phyloP scores from a whole-genome alignment of 2,329 filamentous ascomycete species.

The Aureobasidium sp. region DNA sequence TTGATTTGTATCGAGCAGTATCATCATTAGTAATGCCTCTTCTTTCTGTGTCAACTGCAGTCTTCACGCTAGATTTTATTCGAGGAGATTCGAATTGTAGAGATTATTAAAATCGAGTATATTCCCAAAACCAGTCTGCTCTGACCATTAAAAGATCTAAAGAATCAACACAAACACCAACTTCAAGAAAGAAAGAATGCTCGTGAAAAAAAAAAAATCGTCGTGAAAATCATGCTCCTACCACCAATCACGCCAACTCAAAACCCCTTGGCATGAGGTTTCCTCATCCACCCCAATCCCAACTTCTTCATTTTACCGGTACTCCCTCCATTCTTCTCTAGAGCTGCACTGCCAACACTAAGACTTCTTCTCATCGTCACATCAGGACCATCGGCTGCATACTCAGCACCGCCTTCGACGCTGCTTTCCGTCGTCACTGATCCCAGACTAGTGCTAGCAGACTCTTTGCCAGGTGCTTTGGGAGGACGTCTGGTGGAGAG shows the following conservation, averaged over 20 bases:
- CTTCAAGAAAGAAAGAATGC: not conserved
- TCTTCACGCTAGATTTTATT: too few relatives aligned
- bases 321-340: not conserved
- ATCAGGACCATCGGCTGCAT: not conserved
- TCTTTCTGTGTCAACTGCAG: too few relatives aligned
- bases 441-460: not conserved
- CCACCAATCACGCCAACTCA: not conserved
- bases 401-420: not conserved
- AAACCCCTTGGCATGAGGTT: constrained; percentile 6
- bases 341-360: not conserved
- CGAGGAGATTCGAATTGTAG: too few relatives aligned
- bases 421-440: not conserved
- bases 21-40: too few relatives aligned
- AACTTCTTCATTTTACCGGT: not conserved
- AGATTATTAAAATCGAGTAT: not conserved
- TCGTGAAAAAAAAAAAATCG: not conserved
- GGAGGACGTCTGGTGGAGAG: not conserved
- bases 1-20: too few relatives aligned
- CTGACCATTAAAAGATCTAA: not conserved
- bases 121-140: not conserved
- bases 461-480: not conserved
- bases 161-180: not conserved
- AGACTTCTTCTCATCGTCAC: not conserved
- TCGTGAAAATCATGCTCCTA: not conserved
- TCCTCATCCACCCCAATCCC: constrained; percentile 10